These are phyloP conservation scores for Fusarium globosum DNA, from an alignment of 2,329 filamentous ascomycete species.

Conservation along the genomic window DNA sequence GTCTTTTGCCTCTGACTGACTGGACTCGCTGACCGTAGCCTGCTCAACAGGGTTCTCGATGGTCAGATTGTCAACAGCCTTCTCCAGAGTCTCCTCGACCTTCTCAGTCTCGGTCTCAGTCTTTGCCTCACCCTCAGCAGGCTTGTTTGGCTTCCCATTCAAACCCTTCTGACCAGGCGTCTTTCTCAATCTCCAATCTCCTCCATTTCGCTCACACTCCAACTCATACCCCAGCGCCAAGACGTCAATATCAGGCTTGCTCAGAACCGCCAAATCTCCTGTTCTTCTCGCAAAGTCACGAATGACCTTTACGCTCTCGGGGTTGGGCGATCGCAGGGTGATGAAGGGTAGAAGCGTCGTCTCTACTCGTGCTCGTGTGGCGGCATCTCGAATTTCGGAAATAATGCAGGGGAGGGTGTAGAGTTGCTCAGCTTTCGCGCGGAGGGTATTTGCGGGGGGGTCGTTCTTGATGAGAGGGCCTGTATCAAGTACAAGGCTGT, in stretches of 20 bases:
- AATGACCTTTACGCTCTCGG: slow-evolving; percentile 82
- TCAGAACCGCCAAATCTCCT: slow-evolving; percentile 88
- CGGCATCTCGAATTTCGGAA: slow-evolving; percentile 86
- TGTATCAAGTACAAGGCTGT: slow-evolving; percentile 88
- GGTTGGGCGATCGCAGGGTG: slow-evolving; percentile 77
- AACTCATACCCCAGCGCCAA: slow-evolving; percentile 92
- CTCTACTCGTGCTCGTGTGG: slow-evolving; percentile 82
- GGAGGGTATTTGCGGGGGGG: slow-evolving; percentile 82
- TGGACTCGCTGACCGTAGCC: slow-evolving; percentile 2
- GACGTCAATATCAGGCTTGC: slow-evolving; percentile 88
- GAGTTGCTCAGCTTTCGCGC: slow-evolving; percentile 79
- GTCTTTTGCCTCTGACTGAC: slow-evolving; percentile 5
- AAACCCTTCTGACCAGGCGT: slow-evolving; percentile 81
- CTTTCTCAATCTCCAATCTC: slow-evolving; percentile 85
- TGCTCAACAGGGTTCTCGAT: slow-evolving; percentile 25
- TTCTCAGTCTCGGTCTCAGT: slow-evolving; percentile 7
- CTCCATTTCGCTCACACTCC: slow-evolving; percentile 91
- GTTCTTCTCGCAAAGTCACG: slow-evolving; percentile 89
- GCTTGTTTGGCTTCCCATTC: slow-evolving; percentile 70
- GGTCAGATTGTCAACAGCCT: slow-evolving; percentile 23
- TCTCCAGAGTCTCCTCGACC: slow-evolving; percentile 11
- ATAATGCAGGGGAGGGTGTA: slow-evolving; percentile 89
- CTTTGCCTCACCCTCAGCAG: slow-evolving; percentile 20
- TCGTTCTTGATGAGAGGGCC: slow-evolving; percentile 95
- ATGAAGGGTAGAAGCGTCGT: slow-evolving; percentile 88